Percentiles rank a stretch among this genome's conserved stretches.
Conservation (phyloP, 192 early-diverging fungal species). For the Umbelopsis vinacea region DNA sequence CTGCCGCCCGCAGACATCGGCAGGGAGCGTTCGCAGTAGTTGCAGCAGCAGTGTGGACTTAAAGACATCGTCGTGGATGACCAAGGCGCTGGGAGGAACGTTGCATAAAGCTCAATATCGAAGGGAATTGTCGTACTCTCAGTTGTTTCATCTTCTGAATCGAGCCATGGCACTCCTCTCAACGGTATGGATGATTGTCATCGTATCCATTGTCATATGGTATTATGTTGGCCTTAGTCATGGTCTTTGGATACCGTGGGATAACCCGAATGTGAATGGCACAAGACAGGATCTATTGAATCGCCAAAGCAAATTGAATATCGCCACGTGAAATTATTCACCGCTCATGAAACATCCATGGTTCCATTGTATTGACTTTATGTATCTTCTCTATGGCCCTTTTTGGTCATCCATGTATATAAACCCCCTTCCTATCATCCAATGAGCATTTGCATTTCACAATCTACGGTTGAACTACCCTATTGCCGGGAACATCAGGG, state of each 20-base stretch:
- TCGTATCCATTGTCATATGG: constrained; percentile 13
- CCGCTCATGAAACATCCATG: background rate
- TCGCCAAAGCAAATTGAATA: constrained; percentile 9
- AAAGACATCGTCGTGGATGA: background rate
- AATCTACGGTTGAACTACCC: no score
- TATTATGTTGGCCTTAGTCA: constrained; percentile 2
- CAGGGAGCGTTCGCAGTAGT: background rate
- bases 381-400: background rate
- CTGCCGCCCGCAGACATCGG: background rate
- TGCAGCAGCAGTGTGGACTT: background rate
- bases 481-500: no score
- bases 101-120: background rate
- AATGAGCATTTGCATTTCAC: background rate
- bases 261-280: background rate
- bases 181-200: background rate
- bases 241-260: background rate
- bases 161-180: background rate
- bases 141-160: constrained; percentile 1
- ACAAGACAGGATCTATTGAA: background rate
- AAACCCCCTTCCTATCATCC: background rate
- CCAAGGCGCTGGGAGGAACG: background rate
- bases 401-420: background rate
- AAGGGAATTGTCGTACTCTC: background rate
- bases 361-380: background rate
- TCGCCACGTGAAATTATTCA: background rate